Evolutionary conservation across 805 yeast genomes (phyloP).

Genomic region (Wickerhamiella nectarea): DNA sequence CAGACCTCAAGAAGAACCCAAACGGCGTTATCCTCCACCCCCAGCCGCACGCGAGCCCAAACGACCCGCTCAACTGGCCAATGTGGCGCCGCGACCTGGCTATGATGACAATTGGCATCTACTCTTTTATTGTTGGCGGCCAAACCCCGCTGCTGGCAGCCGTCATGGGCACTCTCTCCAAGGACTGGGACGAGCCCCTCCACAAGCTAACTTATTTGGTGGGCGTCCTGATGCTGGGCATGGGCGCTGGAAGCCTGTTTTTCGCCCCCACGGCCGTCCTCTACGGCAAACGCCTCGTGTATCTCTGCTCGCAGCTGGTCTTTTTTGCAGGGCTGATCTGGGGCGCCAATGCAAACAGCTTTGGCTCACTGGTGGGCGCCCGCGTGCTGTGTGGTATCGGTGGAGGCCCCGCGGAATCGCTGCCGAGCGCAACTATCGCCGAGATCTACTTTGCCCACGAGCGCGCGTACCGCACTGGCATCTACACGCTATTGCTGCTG

Average conservation of each 20-base stretch:
- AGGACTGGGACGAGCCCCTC: conserved; percentile 33
- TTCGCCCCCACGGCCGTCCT: conserved; percentile 45
- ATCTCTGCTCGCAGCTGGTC: conserved; percentile 35
- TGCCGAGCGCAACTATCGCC: conserved; percentile 47
- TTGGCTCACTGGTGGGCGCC: conserved; percentile 42
- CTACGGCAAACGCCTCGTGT: conserved; percentile 45
- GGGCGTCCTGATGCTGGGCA: conserved; percentile 44
- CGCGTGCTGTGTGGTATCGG: conserved; percentile 48
- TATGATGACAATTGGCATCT: conserved; percentile 39
- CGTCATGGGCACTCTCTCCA: conserved; percentile 32
- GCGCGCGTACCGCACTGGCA: conserved; percentile 45
- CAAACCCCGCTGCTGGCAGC: conserved; percentile 49
- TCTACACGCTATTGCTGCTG: conserved; percentile 42
- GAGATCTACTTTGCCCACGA: conserved; percentile 50
- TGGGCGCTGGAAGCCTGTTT: conserved; percentile 45
- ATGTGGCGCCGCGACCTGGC: conserved; percentile 44
- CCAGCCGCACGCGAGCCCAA: conserved; percentile 49
- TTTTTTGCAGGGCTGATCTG: conserved; percentile 41
- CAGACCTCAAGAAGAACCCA: conserved; percentile 32
- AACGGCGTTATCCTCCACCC: conserved; percentile 42
- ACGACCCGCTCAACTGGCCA: conserved; percentile 59
- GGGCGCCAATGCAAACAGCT: conserved; percentile 38
- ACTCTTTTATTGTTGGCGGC: conserved; percentile 48
- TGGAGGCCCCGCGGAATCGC: conserved; percentile 45
- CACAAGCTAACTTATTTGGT: conserved; percentile 38